phyloP scores from a whole-genome alignment of 1,284 basidiomycete genomes.

The Sanghuangporus baumii region DNA sequence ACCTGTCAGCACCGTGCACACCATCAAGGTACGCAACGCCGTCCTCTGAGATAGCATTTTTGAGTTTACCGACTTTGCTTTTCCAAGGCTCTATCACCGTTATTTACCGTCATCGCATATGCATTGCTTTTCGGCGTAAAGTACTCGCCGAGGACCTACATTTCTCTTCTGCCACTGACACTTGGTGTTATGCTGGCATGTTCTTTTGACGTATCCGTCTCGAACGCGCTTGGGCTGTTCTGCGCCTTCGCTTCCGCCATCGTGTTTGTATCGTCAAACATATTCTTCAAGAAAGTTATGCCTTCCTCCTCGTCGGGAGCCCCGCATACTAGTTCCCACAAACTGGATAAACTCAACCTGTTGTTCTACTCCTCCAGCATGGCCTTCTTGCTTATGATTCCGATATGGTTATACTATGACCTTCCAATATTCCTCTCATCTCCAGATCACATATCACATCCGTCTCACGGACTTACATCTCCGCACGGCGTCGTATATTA shows the following conservation, averaged over 20 bases:
- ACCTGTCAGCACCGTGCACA: constrained; percentile 96
- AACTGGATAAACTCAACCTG: constrained; percentile 96
- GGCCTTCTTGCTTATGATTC: constrained; percentile 93
- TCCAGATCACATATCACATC: constrained; percentile 40
- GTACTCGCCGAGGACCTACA: constrained; percentile 88
- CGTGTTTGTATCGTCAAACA: constrained; percentile 97
- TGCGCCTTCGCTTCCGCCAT: constrained; percentile 93
- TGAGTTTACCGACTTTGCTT: background rate
- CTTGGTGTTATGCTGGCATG: constrained; percentile 97
- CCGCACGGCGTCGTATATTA: constrained; percentile 64
- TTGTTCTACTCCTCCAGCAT: constrained; percentile 93
- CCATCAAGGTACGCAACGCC: constrained; percentile 78
- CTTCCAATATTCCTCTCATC: constrained; percentile 57
- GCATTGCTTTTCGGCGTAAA: constrained; percentile 88
- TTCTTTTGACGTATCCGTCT: constrained; percentile 86
- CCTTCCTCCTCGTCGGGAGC: constrained; percentile 51
- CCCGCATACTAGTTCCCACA: constrained; percentile 49
- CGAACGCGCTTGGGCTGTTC: constrained; percentile 77
- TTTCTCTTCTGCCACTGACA: constrained; percentile 92
- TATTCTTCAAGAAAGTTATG: constrained; percentile 99
- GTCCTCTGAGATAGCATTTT: constrained; percentile 12
- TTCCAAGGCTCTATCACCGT: constrained; percentile 83
- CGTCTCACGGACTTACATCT: constrained; percentile 40
- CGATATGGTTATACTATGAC: constrained; percentile 88
- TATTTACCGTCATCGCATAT: constrained; percentile 96